Percentiles rank a stretch among this genome's conserved stretches.
phyloP scores from a whole-genome alignment of 805 yeast genomes.

The Wickerhamiella brachini region DNA sequence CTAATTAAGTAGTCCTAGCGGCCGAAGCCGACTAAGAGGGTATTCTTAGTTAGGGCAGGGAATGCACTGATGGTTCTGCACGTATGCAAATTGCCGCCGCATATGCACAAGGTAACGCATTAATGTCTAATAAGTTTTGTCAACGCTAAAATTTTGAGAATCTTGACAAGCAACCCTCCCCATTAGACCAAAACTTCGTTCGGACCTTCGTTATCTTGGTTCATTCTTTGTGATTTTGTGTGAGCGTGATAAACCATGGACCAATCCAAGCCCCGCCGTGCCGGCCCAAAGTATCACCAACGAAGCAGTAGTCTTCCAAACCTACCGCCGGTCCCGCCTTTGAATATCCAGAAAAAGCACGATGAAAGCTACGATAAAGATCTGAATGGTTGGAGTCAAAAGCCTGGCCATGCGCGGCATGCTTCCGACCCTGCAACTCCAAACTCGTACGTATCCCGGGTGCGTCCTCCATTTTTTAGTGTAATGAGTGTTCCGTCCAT shows the following conservation, averaged over 20 bases:
- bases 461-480: background rate
- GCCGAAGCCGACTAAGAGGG: background rate
- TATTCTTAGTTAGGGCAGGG: background rate
- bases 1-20: background rate
- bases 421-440: background rate
- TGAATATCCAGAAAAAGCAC: constrained; percentile 4
- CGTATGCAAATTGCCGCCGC: background rate
- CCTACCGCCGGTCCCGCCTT: constrained; percentile 4
- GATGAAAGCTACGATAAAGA: background rate
- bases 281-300: constrained; percentile 1
- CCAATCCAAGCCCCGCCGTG: background rate
- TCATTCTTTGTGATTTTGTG: background rate
- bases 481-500: constrained; percentile 3
- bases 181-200: background rate
- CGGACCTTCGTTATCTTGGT: background rate
- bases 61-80: background rate
- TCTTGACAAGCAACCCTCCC: background rate
- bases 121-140: background rate
- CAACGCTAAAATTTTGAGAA: background rate
- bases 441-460: background rate
- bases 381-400: background rate
- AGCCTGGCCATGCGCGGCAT: background rate
- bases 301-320: constrained; percentile 11
- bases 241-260: background rate
- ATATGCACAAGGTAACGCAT: background rate